These are phyloP conservation scores for Cyclocybe aegerita DNA, from an alignment of 768 basidiomycete genomes.

Conservation along the genomic window DNA sequence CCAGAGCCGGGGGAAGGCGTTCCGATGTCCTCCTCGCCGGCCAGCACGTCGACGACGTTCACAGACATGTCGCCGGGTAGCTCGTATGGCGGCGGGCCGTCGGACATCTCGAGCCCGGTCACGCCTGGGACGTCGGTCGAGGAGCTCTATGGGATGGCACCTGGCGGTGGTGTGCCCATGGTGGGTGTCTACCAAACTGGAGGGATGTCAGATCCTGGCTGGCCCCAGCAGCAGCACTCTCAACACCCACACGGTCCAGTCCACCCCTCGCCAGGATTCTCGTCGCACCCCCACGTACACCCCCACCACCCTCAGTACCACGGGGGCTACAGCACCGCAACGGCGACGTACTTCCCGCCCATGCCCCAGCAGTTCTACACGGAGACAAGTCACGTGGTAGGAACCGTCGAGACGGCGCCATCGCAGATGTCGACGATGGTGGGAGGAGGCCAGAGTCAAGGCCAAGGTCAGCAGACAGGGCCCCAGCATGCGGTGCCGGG, in stretches of 20 bases:
- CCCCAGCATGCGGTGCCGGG: no score
- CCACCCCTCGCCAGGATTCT: no score
- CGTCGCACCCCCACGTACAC: neutral
- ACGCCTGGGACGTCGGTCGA: conserved; percentile 17
- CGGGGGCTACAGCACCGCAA: conserved; percentile 3
- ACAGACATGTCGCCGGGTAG: conserved; percentile 12
- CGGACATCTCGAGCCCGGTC: conserved; percentile 14
- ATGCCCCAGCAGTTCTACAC: neutral
- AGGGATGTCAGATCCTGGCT: conserved; percentile 10
- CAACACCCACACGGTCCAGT: neutral
- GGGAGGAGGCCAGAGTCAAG: no score
- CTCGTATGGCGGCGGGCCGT: conserved; percentile 11
- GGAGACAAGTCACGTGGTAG: conserved; percentile 4
- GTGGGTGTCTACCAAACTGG: conserved; percentile 8
- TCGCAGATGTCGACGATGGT: neutral
- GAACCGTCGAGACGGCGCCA: neutral
- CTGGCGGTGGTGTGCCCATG: conserved; percentile 10
- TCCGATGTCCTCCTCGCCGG: conserved; percentile 11
- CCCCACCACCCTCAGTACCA: conserved; percentile 3
- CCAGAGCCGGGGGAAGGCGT: conserved; percentile 30
- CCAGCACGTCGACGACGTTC: neutral
- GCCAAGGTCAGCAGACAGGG: no score
- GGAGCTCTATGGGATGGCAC: conserved; percentile 12
- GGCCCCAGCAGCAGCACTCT: neutral
- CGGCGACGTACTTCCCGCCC: conserved; percentile 14